These are phyloP conservation scores for Globisporangium echinulatum DNA, from an alignment of 352 stramenopile species.

Conservation along the genomic window DNA sequence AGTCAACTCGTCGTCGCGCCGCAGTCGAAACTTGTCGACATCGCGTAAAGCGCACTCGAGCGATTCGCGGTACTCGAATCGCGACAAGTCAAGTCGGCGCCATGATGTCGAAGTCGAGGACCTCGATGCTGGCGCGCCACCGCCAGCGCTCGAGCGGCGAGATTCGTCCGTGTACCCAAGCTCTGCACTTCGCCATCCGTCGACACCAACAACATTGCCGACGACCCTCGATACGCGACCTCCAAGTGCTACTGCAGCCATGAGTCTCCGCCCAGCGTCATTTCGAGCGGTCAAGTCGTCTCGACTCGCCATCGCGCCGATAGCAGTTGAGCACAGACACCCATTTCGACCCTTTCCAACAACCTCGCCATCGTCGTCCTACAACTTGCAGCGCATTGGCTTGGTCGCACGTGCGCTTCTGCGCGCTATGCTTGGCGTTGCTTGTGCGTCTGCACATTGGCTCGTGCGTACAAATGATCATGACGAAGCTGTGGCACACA, in stretches of 20 bases:
- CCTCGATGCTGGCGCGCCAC: slow-evolving; percentile 2
- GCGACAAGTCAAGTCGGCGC: slow-evolving; percentile 17
- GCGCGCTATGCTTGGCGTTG: neutral
- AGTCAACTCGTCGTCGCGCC: slow-evolving; percentile 8
- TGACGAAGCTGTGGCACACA: neutral
- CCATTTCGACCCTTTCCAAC: no score
- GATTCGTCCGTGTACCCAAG: slow-evolving; percentile 11
- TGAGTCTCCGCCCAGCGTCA: no score
- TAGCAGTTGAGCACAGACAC: no score
- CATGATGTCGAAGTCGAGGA: slow-evolving; percentile 17
- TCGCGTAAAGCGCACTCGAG: slow-evolving; percentile 21
- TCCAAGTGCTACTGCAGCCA: neutral
- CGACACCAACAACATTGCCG: neutral
- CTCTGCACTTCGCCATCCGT: neutral
- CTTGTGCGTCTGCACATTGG: slow-evolving; percentile 2
- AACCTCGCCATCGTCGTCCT: no score
- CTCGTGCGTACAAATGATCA: neutral
- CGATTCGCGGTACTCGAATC: slow-evolving; percentile 28
- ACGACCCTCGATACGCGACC: neutral
- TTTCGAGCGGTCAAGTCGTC: neutral
- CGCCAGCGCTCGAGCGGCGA: neutral
- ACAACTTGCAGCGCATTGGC: neutral
- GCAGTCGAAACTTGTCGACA: slow-evolving; percentile 3
- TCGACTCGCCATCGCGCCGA: neutral
- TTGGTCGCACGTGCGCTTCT: neutral